Conservation (phyloP, 176 grass and related monocot species). For the Triticum turgidum region DNA sequence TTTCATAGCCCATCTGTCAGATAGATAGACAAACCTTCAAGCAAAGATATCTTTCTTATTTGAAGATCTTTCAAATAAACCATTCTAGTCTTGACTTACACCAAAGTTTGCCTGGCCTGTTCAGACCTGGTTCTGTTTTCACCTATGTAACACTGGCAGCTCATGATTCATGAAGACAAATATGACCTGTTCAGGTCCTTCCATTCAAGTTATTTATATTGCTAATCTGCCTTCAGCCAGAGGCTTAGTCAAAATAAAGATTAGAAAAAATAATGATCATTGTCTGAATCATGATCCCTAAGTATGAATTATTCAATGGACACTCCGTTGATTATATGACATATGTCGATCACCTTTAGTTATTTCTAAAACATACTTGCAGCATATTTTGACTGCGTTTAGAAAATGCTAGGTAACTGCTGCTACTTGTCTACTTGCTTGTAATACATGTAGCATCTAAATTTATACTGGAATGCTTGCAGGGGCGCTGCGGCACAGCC, state of each 20-base stretch:
- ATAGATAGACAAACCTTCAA: slow-evolving; percentile 2
- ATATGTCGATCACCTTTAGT: background rate
- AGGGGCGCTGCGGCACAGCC: slow-evolving; percentile 90
- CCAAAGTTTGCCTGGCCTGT: background rate
- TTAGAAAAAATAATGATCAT: background rate
- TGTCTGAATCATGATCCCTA: background rate
- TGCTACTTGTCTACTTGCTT: background rate
- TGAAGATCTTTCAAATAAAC: slow-evolving; percentile 1
- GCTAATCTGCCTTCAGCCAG: background rate
- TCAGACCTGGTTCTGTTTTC: background rate
- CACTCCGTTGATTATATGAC: background rate
- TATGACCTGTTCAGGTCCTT: background rate
- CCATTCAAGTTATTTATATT: background rate
- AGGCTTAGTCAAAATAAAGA: background rate
- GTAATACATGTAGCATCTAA: background rate
- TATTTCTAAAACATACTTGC: background rate
- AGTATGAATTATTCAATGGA: background rate
- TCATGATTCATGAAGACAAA: background rate
- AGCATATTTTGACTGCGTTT: background rate
- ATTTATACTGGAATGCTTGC: slow-evolving; percentile 28
- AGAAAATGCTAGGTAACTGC: background rate
- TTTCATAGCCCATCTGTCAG: background rate
- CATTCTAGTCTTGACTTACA: background rate
- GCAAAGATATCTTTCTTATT: background rate
- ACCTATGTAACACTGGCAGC: background rate